Evolutionary conservation across 1,139 yeast species (phyloP).

Genomic region (Hyphopichia wangnamkhiaoensis): DNA sequence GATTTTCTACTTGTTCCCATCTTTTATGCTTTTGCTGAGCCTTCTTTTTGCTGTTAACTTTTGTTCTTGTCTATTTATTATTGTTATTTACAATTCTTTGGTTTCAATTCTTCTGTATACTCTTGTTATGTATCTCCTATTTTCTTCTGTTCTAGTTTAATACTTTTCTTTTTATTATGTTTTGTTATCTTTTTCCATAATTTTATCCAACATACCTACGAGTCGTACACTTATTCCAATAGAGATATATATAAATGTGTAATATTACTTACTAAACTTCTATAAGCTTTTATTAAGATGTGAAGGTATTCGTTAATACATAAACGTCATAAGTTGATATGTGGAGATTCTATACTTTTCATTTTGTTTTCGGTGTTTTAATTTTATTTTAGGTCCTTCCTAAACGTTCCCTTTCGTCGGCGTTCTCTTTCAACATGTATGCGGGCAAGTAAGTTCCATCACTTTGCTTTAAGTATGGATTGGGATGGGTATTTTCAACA

Average conservation of each 20-base stretch:
- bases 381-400: conserved; percentile 23
- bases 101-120: conserved; percentile 1
- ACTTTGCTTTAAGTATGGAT: conserved; percentile 53
- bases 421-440: conserved; percentile 58
- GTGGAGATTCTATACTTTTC: too few species aligned
- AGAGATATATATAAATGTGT: too few species aligned
- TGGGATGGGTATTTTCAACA: conserved; percentile 59
- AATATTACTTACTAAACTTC: too few species aligned
- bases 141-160: conserved; percentile 5
- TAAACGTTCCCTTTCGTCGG: conserved; percentile 54
- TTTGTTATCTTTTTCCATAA: neutral
- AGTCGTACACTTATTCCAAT: too few species aligned
- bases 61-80: conserved; percentile 3
- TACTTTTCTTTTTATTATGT: neutral
- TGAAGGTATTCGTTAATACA: too few species aligned
- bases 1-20: neutral
- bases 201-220: too few species aligned
- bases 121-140: conserved; percentile 3
- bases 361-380: too few species aligned
- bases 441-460: conserved; percentile 59
- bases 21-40: neutral
- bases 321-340: too few species aligned
- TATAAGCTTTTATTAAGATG: too few species aligned
- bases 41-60: too few species aligned
- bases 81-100: conserved; percentile 1